Evolutionary conservation across 2,329 filamentous ascomycete genomes (phyloP), one percentile per base, ranked within the genome.

Genomic region (Ploettnerulaceae sp.): DNA sequence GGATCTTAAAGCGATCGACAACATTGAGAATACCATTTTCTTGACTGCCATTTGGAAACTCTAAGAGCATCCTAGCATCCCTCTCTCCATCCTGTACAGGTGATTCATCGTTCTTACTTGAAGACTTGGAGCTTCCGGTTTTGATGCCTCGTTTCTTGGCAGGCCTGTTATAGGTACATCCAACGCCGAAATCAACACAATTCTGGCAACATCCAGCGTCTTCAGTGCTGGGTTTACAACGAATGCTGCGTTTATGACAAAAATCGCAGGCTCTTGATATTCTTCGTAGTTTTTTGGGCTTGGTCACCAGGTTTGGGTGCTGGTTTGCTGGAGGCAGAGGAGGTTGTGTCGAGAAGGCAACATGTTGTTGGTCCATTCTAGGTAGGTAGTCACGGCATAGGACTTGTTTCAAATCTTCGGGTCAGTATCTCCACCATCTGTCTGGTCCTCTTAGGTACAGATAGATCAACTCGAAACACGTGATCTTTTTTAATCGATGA

Each of bases 161-260:
- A 5, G 71, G 70, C 22, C 71, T 65, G 36, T 70, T 62, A 56
- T 70, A 74, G 11, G 69, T 74, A 57, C 73, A 76, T n/a, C 63
- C 57, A 36, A 73, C 67, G 38, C 65, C 68, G 55, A 74, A 76
- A 51, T 75, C 70, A 20, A 64, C 61, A 59, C 72, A 75, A 41
- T 72, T 76, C 58, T 74, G 69, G 57, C 73, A 75, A 43, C 66
- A 61, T 12, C 18, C 21, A n/a, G 57, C 51, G 55, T 67, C 62
- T 35, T 67, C 64, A 5, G 57, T 57, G 47, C 61, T 65, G 12
- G 61, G 64, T 35, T 62, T 62, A 54, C 72, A 75, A 45, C 69
- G 65, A 15, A 73, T 73, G 54, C 68, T 70, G 29, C 71, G 64
- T 46, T 66, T 58, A 57, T 76, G 71, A 59, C 74, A 77, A 57